Conservation (phyloP, 2,329 filamentous ascomycete species). For the Exserohilum rostratum region DNA sequence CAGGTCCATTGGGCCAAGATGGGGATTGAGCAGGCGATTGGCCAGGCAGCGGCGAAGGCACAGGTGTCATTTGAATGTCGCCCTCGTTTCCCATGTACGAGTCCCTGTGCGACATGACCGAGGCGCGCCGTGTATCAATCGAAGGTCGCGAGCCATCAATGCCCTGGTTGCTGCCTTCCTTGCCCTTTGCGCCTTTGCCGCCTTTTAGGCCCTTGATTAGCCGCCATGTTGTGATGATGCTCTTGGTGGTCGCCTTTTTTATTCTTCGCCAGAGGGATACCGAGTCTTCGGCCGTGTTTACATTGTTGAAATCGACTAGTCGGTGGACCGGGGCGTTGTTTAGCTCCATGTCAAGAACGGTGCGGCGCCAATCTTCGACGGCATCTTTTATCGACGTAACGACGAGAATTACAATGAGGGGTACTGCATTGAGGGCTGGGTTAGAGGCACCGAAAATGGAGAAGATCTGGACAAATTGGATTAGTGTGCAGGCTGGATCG, state of each 20-base stretch:
- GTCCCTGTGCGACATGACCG: constrained; percentile 61
- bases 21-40: constrained; percentile 39
- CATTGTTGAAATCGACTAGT: constrained; percentile 85
- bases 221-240: constrained; percentile 62
- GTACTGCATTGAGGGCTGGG: constrained; percentile 86
- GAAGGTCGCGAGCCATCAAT: constrained; percentile 68
- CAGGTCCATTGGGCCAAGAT: constrained; percentile 33
- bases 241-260: constrained; percentile 83
- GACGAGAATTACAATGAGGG: constrained; percentile 87
- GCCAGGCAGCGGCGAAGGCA: constrained; percentile 76
- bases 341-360: constrained; percentile 86
- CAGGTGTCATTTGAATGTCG: constrained; percentile 94
- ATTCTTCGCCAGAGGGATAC: constrained; percentile 83
- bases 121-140: constrained; percentile 66
- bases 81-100: constrained; percentile 59
- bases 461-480: constrained; percentile 71
- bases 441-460: constrained; percentile 93
- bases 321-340: constrained; percentile 97
- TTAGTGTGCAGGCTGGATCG: constrained; percentile 23
- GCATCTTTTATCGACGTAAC: constrained; percentile 94
- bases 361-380: constrained; percentile 93
- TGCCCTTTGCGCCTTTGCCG: constrained; percentile 41
- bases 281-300: constrained; percentile 88
- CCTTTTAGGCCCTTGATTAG: constrained; percentile 52
- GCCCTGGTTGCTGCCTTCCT: constrained; percentile 56